phyloP scores from a whole-genome alignment of 495 filamentous ascomycete genomes.

The Durotheca rogersii region DNA sequence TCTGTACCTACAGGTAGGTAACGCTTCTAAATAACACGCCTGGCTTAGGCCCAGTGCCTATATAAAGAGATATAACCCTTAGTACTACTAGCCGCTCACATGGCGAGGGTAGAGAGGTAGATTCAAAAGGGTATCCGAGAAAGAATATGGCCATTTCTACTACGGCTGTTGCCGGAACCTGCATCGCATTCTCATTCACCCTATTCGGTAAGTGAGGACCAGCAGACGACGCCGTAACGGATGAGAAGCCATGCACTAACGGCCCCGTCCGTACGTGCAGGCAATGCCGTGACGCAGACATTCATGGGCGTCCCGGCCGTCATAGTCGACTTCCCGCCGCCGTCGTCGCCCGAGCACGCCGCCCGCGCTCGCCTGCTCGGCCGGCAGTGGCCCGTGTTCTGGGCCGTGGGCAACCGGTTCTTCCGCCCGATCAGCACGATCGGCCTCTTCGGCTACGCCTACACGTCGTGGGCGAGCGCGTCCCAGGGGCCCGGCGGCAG shows the following conservation, averaged over 20 bases:
- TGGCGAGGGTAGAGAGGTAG: no score
- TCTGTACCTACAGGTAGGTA: no score
- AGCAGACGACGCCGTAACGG: no score
- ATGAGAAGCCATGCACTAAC: slow-evolving; percentile 6
- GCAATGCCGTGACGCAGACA: slow-evolving; percentile 54
- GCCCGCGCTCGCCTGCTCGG: slow-evolving; percentile 44
- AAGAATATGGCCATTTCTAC: slow-evolving; percentile 23
- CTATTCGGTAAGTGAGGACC: slow-evolving; percentile 39
- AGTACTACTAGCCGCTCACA: no score
- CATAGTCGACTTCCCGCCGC: slow-evolving; percentile 48
- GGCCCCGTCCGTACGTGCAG: slow-evolving; percentile 20
- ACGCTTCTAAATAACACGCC: no score
- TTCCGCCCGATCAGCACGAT: slow-evolving; percentile 52
- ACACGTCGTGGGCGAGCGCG: slow-evolving; percentile 35
- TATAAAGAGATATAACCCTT: no score
- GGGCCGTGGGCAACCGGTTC: slow-evolving; percentile 49
- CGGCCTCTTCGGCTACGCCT: slow-evolving; percentile 48
- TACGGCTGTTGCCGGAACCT: slow-evolving; percentile 38
- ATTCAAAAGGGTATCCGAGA: no score
- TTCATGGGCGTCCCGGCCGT: slow-evolving; percentile 53
- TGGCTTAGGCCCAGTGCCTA: no score
- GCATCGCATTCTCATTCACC: slow-evolving; percentile 47
- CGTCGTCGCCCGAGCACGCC: slow-evolving; percentile 41
- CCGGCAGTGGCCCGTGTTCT: slow-evolving; percentile 51
- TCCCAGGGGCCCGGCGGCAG: slow-evolving; percentile 11